Percentiles rank a stretch among this genome's conserved stretches.
These are phyloP conservation scores for Fomitopsis pulvina DNA, from an alignment of 768 basidiomycete species.

Conservation along the genomic window DNA sequence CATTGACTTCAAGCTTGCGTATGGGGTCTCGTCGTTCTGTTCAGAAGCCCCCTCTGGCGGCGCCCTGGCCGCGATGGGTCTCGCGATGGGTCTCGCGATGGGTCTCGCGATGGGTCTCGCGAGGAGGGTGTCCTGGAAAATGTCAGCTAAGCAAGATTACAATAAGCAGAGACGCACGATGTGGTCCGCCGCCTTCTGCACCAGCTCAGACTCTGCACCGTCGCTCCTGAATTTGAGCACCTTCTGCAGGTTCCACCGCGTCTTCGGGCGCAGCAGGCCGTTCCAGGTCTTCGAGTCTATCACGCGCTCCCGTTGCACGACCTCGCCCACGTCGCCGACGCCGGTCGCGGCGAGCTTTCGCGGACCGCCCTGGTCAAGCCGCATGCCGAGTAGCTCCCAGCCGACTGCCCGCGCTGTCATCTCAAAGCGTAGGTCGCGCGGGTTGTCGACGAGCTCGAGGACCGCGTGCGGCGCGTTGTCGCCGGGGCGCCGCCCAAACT, in stretches of 20 bases:
- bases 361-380: slow-evolving; percentile 38
- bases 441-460: slow-evolving; percentile 92
- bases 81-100: no score
- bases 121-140: slow-evolving; percentile 53
- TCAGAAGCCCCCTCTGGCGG: slow-evolving; percentile 31
- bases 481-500: slow-evolving; percentile 81
- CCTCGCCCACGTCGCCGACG: slow-evolving; percentile 34
- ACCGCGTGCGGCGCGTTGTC: slow-evolving; percentile 94
- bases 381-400: slow-evolving; percentile 65
- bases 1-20: slow-evolving; percentile 12
- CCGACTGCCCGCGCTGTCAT: slow-evolving; percentile 86
- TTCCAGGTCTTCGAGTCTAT: slow-evolving; percentile 30
- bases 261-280: slow-evolving; percentile 50
- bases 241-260: slow-evolving; percentile 73
- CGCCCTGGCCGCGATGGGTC: slow-evolving; percentile 47
- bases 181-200: slow-evolving; percentile 53
- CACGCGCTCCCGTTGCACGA: slow-evolving; percentile 43
- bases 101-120: no score
- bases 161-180: slow-evolving; percentile 42
- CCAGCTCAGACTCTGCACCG: slow-evolving; percentile 41
- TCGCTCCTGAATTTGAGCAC: slow-evolving; percentile 52
- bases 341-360: slow-evolving; percentile 46
- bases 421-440: slow-evolving; percentile 81
- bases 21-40: slow-evolving; percentile 19
- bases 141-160: slow-evolving; percentile 6